Percentiles rank a stretch among this genome's conserved stretches.
These are phyloP conservation scores for Conticribra weissflogii DNA, from an alignment of 108 stramenopile species.

Conservation along the genomic window DNA sequence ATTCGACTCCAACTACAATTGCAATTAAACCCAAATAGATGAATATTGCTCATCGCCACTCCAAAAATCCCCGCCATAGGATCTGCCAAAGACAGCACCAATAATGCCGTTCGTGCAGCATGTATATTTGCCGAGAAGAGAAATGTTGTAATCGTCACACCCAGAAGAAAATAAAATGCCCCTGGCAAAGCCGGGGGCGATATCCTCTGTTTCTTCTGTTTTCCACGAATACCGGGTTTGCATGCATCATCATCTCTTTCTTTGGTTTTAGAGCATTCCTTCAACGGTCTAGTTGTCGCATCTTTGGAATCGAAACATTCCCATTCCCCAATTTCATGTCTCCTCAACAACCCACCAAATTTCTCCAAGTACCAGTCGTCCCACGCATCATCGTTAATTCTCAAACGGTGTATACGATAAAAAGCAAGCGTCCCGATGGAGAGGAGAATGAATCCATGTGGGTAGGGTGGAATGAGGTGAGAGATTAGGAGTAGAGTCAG, in stretches of 20 bases:
- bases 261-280: not conserved
- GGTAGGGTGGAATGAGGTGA: conserved; percentile 35
- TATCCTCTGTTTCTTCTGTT: conserved; percentile 11
- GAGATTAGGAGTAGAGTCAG: conserved; percentile 36
- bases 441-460: conserved; percentile 30
- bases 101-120: conserved; percentile 33
- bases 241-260: not conserved
- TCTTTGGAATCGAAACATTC: conserved; percentile 6
- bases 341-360: conserved; percentile 38
- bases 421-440: conserved; percentile 19
- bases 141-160: conserved; percentile 11
- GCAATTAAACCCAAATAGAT: too few relatives aligned
- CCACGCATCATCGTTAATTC: conserved; percentile 19
- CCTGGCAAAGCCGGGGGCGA: conserved; percentile 32
- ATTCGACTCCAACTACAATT: too few relatives aligned
- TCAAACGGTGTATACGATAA: conserved; percentile 23
- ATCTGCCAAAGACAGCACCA: conserved; percentile 44
- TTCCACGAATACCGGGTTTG: not conserved
- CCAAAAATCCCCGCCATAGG: conserved; percentile 42
- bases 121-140: conserved; percentile 11
- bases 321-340: conserved; percentile 43
- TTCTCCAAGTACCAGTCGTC: conserved; percentile 40
- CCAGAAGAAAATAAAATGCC: conserved; percentile 52
- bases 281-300: not conserved
- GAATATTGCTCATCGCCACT: conserved; percentile 15